Evolutionary conservation across 768 basidiomycete species (phyloP), one percentile per base, ranked within the genome.

Genomic region (Tricholoma bakamatsutake): DNA sequence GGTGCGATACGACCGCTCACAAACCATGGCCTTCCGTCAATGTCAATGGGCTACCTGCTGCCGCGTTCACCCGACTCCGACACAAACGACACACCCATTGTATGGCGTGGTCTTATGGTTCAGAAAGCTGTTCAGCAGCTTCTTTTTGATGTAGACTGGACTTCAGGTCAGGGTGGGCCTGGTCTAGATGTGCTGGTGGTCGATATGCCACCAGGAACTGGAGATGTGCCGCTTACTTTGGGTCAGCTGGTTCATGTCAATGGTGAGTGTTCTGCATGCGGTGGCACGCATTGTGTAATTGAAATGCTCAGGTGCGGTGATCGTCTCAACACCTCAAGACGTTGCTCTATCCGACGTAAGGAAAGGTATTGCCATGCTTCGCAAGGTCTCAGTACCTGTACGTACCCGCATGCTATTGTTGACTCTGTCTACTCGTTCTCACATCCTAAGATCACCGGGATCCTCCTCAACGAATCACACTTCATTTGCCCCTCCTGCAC

Each of bases 71-170:
- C 73, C 31, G 76, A 79, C 6, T 73, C 39, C 15, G 73, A 80
- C 2, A 78, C 78, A 53, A 77, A 78, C 34, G 92, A 95, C 65
- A 83, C 85, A 0, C 86, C 94, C 0, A 79, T 98, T 31, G 91
- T 96, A 30, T 99, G 96, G 96, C 80, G 96, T 24, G 96, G 96
- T 2, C 80, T 97, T 18, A 98, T 98, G 96, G 96, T 98, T 1
- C 94, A 96, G 72, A 98, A 98, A 66, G 94, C 95, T 24, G 93
- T 95, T 0, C 95, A 98, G 67, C 95, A 98, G 66, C 77, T 98
- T 0, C 79, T 98, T 1, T 98, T 99, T 64, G 93, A 98, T 61
- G 93, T 97, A 5, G 95, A 98, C 67, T 98, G 96, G 95, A 66
- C 65, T 8, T 66, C 73, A 13, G 68, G 69, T 5, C 67, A 64